These are phyloP conservation scores for Pythium dissimile DNA, from an alignment of 352 stramenopile species.

Conservation along the genomic window DNA sequence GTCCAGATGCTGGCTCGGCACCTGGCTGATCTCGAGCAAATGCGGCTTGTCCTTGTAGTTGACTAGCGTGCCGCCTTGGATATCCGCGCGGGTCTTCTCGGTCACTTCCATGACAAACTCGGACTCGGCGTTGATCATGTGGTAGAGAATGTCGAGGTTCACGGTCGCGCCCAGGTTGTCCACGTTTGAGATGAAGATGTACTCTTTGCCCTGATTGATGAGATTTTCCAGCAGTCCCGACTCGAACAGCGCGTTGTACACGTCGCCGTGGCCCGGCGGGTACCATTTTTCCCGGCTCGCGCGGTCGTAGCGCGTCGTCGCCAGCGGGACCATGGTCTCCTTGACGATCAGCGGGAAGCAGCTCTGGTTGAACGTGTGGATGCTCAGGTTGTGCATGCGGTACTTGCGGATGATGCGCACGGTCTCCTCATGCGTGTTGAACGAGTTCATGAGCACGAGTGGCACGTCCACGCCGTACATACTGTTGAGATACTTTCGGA, in stretches of 20 bases:
- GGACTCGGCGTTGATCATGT: constrained; percentile 96
- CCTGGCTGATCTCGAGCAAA: constrained; percentile 97
- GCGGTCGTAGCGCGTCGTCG: constrained; percentile 84
- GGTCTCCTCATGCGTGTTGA: constrained; percentile 98
- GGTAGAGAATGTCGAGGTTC: constrained; percentile 97
- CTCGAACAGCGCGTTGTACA: constrained; percentile 98
- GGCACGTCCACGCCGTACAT: constrained; percentile 95
- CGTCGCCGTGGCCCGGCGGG: constrained; percentile 97
- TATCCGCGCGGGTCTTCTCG: constrained; percentile 91
- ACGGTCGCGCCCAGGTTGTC: constrained; percentile 99
- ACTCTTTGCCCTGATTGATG: constrained; percentile 95
- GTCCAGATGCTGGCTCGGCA: constrained; percentile 92
- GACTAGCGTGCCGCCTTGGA: constrained; percentile 89
- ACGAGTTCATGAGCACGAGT: constrained; percentile 99
- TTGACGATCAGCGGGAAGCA: constrained; percentile 91
- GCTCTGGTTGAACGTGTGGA: constrained; percentile 94
- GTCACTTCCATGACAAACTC: constrained; percentile 99
- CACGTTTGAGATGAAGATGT: constrained; percentile 99
- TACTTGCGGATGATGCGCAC: constrained; percentile 98
- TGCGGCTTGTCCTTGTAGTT: constrained; percentile 92
- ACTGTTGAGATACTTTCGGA: constrained; percentile 87
- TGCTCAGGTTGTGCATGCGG: constrained; percentile 93
- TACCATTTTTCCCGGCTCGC: constrained; percentile 88
- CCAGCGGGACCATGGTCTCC: constrained; percentile 86
- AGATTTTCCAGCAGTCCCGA: constrained; percentile 95